Evolutionary conservation across 2,329 filamentous ascomycete species (phyloP).

Genomic region (Chrysoporthe austroafricana): DNA sequence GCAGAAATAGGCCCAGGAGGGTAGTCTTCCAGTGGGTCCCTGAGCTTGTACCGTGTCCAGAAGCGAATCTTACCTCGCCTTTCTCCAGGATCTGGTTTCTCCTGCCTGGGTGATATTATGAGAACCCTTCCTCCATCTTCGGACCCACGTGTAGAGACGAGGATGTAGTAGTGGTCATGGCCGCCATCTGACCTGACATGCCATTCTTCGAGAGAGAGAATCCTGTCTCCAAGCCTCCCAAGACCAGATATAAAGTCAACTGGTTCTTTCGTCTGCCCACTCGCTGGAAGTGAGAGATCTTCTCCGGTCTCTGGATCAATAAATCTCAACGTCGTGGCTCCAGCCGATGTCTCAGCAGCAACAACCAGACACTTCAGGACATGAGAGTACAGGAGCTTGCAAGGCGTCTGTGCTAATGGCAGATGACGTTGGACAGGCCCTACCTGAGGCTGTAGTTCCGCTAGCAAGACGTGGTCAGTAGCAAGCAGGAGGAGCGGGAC

Average conservation of each 20-base stretch:
- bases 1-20: constrained; percentile 53
- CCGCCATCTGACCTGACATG: constrained; percentile 58
- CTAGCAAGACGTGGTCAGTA: constrained; percentile 54
- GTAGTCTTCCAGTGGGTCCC: constrained; percentile 38
- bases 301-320: constrained; percentile 59
- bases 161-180: constrained; percentile 61
- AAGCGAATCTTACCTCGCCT: constrained; percentile 49
- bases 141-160: constrained; percentile 56
- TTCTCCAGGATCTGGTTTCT: constrained; percentile 33
- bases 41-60: constrained; percentile 57
- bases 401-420: constrained; percentile 51
- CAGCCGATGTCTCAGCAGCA: constrained; percentile 46
- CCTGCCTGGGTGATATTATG: constrained; percentile 55
- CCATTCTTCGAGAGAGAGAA: constrained; percentile 69
- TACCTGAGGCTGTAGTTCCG: constrained; percentile 51
- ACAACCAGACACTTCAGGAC: constrained; percentile 57
- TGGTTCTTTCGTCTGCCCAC: constrained; percentile 41
- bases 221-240: constrained; percentile 58
- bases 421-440: constrained; percentile 56
- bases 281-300: constrained; percentile 47
- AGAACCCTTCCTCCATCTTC: constrained; percentile 53
- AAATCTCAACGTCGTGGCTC: constrained; percentile 56
- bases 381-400: constrained; percentile 59
- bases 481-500: constrained; percentile 54
- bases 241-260: constrained; percentile 59